Evolutionary conservation across 2,329 filamentous ascomycete species (phyloP), one percentile per base, ranked within the genome.

Genomic region (Fusarium sp.): DNA sequence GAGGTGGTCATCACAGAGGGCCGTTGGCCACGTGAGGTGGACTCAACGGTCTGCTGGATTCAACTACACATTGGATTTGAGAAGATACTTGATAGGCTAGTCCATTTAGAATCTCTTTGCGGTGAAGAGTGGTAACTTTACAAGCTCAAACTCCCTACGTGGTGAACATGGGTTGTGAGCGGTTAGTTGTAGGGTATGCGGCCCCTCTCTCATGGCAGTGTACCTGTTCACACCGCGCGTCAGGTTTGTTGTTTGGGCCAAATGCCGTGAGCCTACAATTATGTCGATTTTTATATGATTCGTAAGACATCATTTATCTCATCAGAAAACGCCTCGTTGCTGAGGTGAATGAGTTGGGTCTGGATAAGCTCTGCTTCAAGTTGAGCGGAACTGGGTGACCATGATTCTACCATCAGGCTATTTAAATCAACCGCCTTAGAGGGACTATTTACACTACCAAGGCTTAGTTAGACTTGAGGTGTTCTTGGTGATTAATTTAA

Each of bases 361-460:
- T 18, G 22, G 42, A 47, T 27, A 16, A 47, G 42, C 3, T n/a
- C 25, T 50, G 9, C 6, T 4, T n/a, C 2, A 9, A n/a, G 18
- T 18, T 50, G 9, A 29, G 27, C 13, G 18, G 13, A 54, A 52
- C 25, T 31, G 10, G 47, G 18, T 20, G 11, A 20, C 18, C 11
- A 33, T 20, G 27, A 31, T 54, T 20, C 11, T 11, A 31, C 7
- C 11, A 9, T 14, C 9, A 20, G 9, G 10, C 1, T 3, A 31
- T 7, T 5, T n/a, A 10, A 31, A 20, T 18, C 16, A n/a, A n/a
- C 5, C 1, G 1, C 4, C 11, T 27, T 14, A 2, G 13, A 36
- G 14, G 6, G 7, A 1, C 2, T 31, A 20, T 8, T 54, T 5
- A 18, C 18, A 20, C 1, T 9, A 4, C 1, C 1, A 18, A 25